phyloP scores from a whole-genome alignment of 106 monocot genomes.

The Platanthera zijinensis region DNA sequence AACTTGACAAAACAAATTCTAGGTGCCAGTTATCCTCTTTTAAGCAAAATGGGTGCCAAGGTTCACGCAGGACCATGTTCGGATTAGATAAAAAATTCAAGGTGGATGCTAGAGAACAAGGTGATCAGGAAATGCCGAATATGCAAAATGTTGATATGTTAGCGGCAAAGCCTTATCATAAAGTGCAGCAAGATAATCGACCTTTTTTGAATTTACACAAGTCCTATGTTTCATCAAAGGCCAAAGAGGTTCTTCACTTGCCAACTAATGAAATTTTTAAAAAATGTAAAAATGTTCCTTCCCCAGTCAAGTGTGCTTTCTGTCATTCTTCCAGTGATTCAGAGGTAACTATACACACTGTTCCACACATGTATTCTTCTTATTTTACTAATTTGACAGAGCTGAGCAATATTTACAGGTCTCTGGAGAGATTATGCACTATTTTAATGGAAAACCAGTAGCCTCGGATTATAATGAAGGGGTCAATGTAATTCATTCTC shows the following conservation, averaged over 20 bases:
- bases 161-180: not conserved
- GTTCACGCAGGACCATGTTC: not conserved
- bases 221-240: not conserved
- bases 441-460: slow-evolving; percentile 68
- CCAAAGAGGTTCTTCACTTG: not conserved
- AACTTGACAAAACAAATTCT: slow-evolving; percentile 4
- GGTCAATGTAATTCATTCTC: slow-evolving; percentile 56
- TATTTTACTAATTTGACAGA: not conserved
- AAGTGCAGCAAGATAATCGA: not conserved
- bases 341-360: slow-evolving; percentile 36
- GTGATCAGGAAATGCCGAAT: not conserved
- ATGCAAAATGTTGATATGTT: not conserved
- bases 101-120: not conserved
- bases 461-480: slow-evolving; percentile 49
- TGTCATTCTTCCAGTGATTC: slow-evolving; percentile 55
- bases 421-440: slow-evolving; percentile 91
- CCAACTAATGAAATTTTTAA: slow-evolving; percentile 18
- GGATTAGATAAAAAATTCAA: slow-evolving; percentile 1
- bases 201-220: not conserved
- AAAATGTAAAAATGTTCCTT: slow-evolving; percentile 31
- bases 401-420: slow-evolving; percentile 32
- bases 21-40: not conserved
- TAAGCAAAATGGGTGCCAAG: slow-evolving; percentile 5
- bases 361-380: not conserved
- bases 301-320: slow-evolving; percentile 62